Percentiles rank a stretch among this genome's conserved stretches.
Conservation (phyloP, 2,329 filamentous ascomycete species). For the Colletotrichum chrysophilum region DNA sequence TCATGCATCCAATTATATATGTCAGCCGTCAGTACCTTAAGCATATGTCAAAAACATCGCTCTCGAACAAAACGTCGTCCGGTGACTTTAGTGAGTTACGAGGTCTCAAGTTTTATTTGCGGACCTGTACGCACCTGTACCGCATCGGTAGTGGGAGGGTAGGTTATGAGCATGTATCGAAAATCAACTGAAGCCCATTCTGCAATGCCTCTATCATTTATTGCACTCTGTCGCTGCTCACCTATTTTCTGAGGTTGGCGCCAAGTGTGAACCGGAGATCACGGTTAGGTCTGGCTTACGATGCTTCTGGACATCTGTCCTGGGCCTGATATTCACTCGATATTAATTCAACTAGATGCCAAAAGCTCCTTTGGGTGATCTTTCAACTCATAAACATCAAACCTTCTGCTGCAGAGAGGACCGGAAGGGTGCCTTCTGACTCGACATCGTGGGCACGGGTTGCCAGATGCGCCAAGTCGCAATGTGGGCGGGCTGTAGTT, state of each 20-base stretch:
- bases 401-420: neutral
- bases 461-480: neutral
- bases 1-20: rapidly evolving
- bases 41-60: neutral
- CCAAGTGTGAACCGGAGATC: neutral
- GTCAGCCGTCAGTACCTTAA: rapidly evolving
- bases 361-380: neutral
- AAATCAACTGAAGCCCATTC: neutral
- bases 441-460: neutral
- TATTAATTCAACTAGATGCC: neutral
- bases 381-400: neutral
- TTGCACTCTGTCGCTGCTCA: neutral
- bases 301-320: neutral
- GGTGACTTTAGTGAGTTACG: neutral
- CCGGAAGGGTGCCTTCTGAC: neutral
- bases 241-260: neutral
- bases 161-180: neutral
- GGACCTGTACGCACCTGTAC: too few relatives aligned
- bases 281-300: rapidly evolving
- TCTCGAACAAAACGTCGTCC: neutral
- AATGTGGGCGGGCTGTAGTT: neutral
- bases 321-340: neutral
- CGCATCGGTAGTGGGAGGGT: rapidly evolving
- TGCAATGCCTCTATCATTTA: neutral
- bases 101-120: neutral